Evolutionary conservation across 1,284 basidiomycete species (phyloP).

Genomic region (Ganoderma meredithae): DNA sequence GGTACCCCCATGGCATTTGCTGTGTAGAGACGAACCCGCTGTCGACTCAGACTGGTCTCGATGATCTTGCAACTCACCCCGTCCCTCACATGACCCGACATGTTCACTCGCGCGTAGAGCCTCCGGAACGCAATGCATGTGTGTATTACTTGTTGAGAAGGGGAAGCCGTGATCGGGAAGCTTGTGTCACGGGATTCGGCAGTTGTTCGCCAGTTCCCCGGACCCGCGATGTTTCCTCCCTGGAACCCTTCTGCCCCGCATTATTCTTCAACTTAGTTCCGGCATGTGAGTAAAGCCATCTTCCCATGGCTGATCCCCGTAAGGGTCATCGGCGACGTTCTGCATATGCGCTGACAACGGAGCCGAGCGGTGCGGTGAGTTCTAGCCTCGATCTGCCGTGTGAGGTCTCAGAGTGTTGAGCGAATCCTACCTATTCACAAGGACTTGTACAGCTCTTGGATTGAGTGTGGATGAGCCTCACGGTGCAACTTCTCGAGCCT

Average conservation of each 20-base stretch:
- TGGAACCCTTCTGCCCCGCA: neutral
- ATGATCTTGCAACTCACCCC: neutral
- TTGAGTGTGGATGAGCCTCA: neutral
- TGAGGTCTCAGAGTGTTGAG: neutral
- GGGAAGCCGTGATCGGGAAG: neutral
- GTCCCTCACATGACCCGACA: neutral
- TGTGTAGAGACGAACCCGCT: constrained; percentile 13
- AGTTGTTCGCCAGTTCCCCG: neutral
- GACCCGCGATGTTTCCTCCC: neutral
- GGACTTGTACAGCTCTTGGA: neutral
- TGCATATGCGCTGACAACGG: neutral
- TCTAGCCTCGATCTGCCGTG: neutral
- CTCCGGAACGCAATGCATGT: neutral
- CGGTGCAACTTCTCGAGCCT: neutral
- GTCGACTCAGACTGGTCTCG: neutral
- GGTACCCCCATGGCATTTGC: constrained; percentile 21
- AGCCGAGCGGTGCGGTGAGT: neutral
- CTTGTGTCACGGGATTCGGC: neutral
- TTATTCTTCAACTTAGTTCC: neutral
- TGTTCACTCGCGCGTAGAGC: neutral
- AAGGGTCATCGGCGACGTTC: neutral
- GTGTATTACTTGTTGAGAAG: neutral
- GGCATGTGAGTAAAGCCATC: neutral
- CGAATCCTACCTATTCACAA: neutral
- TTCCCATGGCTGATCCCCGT: neutral